These are phyloP conservation scores for Exophiala xenobiotica DNA, from an alignment of 2,329 filamentous ascomycete species.

Conservation along the genomic window DNA sequence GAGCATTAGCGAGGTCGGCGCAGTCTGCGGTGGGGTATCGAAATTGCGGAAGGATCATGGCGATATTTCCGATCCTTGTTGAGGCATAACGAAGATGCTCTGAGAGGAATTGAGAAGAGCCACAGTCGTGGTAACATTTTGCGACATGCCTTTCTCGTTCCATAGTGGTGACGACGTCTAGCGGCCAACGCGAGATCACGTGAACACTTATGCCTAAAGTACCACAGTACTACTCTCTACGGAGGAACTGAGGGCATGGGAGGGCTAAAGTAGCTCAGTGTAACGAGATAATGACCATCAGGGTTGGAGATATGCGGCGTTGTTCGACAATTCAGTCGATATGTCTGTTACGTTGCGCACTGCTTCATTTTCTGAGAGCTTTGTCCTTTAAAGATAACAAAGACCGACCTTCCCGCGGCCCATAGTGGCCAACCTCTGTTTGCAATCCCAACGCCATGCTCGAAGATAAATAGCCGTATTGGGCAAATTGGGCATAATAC, in stretches of 20 bases:
- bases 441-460: conserved; percentile 21
- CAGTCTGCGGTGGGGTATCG: too few relatives aligned
- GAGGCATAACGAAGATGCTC: not conserved
- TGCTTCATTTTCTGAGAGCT: not conserved
- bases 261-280: too few relatives aligned
- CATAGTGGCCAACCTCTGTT: not conserved
- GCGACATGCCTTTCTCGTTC: not conserved
- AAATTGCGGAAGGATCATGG: too few relatives aligned
- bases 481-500: not conserved
- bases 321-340: too few relatives aligned
- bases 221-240: not conserved
- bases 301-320: too few relatives aligned
- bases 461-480: conserved; percentile 1
- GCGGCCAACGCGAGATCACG: conserved; percentile 1
- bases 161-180: not conserved
- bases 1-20: not conserved
- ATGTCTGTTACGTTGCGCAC: not conserved
- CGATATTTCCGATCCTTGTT: too few relatives aligned
- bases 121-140: not conserved
- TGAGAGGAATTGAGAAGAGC: not conserved
- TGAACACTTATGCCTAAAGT: not conserved
- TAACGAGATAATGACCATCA: too few relatives aligned
- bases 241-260: too few relatives aligned
- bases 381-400: not conserved
- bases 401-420: not conserved